Evolutionary conservation across 345 rosid species (phyloP).

Genomic region (Angophora floribunda): DNA sequence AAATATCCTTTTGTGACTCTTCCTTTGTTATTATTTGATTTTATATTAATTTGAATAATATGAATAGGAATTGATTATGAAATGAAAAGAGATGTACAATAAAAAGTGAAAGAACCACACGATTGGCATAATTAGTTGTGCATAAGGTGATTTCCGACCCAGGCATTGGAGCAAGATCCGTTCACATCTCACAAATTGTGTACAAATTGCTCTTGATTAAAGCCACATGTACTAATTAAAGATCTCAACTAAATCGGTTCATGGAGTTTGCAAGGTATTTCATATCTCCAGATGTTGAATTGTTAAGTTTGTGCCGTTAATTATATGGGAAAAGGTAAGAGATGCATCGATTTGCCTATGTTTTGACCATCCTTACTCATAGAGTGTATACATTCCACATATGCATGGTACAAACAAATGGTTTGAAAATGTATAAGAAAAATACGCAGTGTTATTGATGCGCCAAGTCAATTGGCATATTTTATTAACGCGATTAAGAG

Average conservation of each 20-base stretch:
- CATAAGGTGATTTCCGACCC: accelerated
- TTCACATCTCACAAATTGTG: accelerated
- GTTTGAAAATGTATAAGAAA: not conserved
- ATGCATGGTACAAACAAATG: accelerated
- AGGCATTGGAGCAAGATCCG: accelerated
- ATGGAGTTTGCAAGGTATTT: accelerated
- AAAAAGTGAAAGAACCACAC: not conserved
- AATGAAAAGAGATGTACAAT: not conserved
- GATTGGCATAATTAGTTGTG: accelerated
- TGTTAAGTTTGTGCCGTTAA: accelerated
- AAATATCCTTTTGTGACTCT: too few species aligned
- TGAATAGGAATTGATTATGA: too few species aligned
- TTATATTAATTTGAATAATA: too few species aligned
- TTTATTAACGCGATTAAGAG: too few species aligned
- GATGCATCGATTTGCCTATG: not conserved
- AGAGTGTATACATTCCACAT: accelerated
- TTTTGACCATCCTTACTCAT: not conserved
- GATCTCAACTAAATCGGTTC: not conserved
- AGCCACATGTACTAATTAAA: too few species aligned
- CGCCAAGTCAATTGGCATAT: too few species aligned
- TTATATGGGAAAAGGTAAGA: accelerated
- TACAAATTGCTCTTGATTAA: not conserved
- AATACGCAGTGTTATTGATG: too few species aligned
- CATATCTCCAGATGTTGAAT: accelerated
- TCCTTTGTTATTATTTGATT: too few species aligned